Evolutionary conservation across 1,139 yeast species (phyloP), one percentile per base, ranked within the genome.

Genomic region (Taphrina communis): DNA sequence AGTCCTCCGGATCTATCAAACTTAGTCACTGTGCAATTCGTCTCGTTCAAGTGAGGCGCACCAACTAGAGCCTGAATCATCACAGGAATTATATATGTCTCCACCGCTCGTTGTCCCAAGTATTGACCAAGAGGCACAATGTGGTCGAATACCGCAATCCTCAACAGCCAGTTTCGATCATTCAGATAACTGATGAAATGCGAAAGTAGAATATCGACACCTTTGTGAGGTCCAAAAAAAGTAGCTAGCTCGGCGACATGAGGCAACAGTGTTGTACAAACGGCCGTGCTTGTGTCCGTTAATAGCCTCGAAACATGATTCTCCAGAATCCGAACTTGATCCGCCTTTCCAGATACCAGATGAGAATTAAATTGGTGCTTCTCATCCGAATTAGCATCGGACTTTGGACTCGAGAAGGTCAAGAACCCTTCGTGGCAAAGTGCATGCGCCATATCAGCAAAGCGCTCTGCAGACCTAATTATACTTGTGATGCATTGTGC

Each of bases 141-240:
- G n/a, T 91, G 83, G 50, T 87, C 84, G 58, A 93, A 85, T 74
- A 95, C 87, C 7, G 88, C 86, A 42, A 89, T 80, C 70, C 96
- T 82, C 36, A 94, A 80, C 39, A 86, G 84, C 2, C 88, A 81
- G 74, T 88, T 87, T 65, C 86, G 83, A 75, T 92, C 97, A 76
- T 95, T 95, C 71, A 95, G 79, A 75, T 92, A 95, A 0, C 98
- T 93, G 58, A 94, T 92, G 68, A 93, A 80, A 80, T 95, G 99
- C 56, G 97, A 93, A 62, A 95, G 78, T 17, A 95, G 86, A 56
- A 93, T 82, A 77, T 95, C 98, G 75, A 90, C 92, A 0, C 97
- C 89, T 73, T 86, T 89, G 67, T 91, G 96, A 65, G 88, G 86
- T 0, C 97, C 97, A 76, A 95, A 88, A 72, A 88, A 89, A 25